Percentiles rank a stretch among this genome's conserved stretches.
phyloP scores from a whole-genome alignment of 305 asterid genomes.

The Solanum aculeatissimum region DNA sequence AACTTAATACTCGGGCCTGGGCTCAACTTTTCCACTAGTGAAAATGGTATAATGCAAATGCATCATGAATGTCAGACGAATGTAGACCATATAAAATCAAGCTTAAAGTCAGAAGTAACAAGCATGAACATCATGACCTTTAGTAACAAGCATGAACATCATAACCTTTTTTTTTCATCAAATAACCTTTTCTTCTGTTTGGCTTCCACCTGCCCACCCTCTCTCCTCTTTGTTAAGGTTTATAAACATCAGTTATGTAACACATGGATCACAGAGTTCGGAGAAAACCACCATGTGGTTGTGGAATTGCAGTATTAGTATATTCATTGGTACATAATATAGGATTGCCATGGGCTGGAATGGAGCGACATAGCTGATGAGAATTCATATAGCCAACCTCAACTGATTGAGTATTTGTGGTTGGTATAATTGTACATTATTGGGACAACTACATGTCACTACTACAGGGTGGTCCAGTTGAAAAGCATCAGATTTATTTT shows the following conservation, averaged over 20 bases:
- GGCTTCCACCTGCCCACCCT: not conserved
- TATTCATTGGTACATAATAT: not conserved
- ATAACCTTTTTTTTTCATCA: not conserved
- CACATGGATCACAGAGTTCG: not conserved
- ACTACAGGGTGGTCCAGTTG: not conserved
- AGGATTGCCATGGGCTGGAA: not conserved
- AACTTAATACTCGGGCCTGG: not conserved
- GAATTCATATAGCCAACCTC: not conserved
- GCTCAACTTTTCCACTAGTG: not conserved
- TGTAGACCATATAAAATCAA: not conserved
- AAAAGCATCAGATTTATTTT: not conserved
- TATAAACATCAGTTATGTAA: not conserved
- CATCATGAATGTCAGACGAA: not conserved
- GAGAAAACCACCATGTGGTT: not conserved
- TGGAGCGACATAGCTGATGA: not conserved
- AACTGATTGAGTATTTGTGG: not conserved
- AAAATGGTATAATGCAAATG: not conserved
- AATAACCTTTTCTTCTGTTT: not conserved
- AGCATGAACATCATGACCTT: not conserved
- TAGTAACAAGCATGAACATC: not conserved
- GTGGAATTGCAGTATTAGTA: not conserved
- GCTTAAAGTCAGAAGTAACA: not conserved
- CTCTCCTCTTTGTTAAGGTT: not conserved
- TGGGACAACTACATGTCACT: not conserved
- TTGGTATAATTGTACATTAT: not conserved